These are phyloP conservation scores for Epichloe scottii DNA, from an alignment of 2,329 filamentous ascomycete genomes.

Conservation along the genomic window DNA sequence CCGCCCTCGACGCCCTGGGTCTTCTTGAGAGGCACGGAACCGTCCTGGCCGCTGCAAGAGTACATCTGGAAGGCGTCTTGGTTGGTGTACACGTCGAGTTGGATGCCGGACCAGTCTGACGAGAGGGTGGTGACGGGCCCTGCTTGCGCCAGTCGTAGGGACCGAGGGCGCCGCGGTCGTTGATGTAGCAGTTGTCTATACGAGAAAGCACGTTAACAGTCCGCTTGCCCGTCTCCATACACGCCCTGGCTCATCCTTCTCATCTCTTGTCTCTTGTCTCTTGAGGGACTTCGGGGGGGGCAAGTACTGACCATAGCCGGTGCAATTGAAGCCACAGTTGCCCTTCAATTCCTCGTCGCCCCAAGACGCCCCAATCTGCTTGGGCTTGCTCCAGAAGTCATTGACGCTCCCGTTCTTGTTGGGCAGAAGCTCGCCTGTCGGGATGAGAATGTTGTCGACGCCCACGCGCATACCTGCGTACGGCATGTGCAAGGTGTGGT, in stretches of 20 bases:
- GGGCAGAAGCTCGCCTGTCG: slow-evolving; percentile 61
- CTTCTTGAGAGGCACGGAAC: slow-evolving; percentile 53
- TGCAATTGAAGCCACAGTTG: slow-evolving; percentile 73
- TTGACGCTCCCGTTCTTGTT: slow-evolving; percentile 58
- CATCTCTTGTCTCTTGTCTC: not conserved
- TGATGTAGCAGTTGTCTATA: slow-evolving; percentile 54
- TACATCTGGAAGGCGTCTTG: slow-evolving; percentile 86
- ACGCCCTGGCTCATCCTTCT: not conserved
- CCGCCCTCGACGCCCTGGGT: slow-evolving; percentile 49
- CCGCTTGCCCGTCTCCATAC: not conserved
- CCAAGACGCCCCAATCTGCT: slow-evolving; percentile 63
- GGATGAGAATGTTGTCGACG: slow-evolving; percentile 60
- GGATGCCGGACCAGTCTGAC: slow-evolving; percentile 69
- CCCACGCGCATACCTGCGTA: slow-evolving; percentile 58
- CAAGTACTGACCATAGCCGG: slow-evolving; percentile 57
- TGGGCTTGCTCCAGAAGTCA: slow-evolving; percentile 72
- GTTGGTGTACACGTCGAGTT: slow-evolving; percentile 68
- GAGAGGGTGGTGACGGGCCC: slow-evolving; percentile 53
- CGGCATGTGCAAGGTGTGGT: slow-evolving; percentile 62
- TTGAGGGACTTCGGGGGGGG: not conserved
- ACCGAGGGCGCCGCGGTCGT: slow-evolving; percentile 46
- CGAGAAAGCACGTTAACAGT: not conserved
- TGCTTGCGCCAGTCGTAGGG: slow-evolving; percentile 51
- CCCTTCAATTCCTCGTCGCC: slow-evolving; percentile 46
- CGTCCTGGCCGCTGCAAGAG: slow-evolving; percentile 67